Base-by-base conservation (phyloP, 2,329 filamentous ascomycete genomes). In the Xylariomycetidae sp. region DNA sequence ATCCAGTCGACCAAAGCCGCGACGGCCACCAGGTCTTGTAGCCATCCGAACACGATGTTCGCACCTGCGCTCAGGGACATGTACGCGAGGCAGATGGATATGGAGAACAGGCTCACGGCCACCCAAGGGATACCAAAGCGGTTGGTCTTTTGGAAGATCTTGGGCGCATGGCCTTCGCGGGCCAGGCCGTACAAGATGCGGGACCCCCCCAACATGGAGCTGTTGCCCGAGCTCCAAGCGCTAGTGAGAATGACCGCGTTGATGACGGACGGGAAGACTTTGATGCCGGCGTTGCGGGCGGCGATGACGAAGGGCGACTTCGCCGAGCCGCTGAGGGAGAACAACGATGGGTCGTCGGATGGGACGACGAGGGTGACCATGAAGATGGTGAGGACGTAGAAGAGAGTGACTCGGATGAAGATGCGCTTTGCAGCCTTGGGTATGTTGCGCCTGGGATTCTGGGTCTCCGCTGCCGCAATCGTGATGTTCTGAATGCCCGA, bases 161-260 rank as follows among this genome's bases (percentile, higher is more conserved):
- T 46, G 0, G 80, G 78, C 0, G 79, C 80, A 42, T 82, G 61
- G 34, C 69, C 55, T 20, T 74, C 68, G 3, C 71, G 57, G 0
- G 73, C 67, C 3, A 80, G 59, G 0, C 72, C 66, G 53, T 77
- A 79, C n/a, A 80, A 63, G 8, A 77, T 54, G 14, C 76, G 60
- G 0, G 72, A 68, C 0, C 72, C 74, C 2, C 72, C 71, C 45
- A 76, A 80, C 1, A 80, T 56, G 12, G 70, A 73, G 36, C 77
- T 71, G 45, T 80, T 80, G 5, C 70, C 74, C 0, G 76, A 74
- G 4, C 70, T 74, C 34, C 77, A 64, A 25, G 75, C 72, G 13
- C 66, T 71, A 2, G 74, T 79, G 57, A 80, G 62, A 36, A 80
- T 71, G 18, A 78, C 74, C 2, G 74, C 74, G 46, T 80, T 80